Evolutionary conservation across 2,329 filamentous ascomycete species (phyloP).

Genomic region (Cercospora canescens): DNA sequence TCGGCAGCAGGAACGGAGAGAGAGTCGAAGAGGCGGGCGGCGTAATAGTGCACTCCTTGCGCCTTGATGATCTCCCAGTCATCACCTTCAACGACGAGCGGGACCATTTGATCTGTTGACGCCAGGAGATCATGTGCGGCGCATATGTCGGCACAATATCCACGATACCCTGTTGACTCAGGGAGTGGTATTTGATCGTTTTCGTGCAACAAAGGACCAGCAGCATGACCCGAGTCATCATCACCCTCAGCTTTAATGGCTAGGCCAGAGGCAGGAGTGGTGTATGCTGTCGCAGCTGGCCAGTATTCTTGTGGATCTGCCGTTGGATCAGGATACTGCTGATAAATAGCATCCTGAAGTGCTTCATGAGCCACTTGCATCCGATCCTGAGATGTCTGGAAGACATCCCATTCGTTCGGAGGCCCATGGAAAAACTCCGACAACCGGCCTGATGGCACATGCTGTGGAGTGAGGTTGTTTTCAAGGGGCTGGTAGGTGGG

Average conservation of each 20-base stretch:
- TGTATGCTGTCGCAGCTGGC: neutral
- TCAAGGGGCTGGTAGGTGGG: neutral
- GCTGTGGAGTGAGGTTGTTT: neutral
- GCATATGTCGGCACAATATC: neutral
- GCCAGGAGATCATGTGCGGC: neutral
- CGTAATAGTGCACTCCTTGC: slow-evolving; percentile 4
- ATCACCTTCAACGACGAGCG: slow-evolving; percentile 1
- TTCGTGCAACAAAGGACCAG: neutral
- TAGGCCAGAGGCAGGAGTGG: neutral
- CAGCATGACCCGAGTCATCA: neutral
- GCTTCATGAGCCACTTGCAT: neutral
- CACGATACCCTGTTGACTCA: neutral
- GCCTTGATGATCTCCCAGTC: slow-evolving; percentile 8
- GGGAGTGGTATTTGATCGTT: neutral
- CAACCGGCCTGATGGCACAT: neutral
- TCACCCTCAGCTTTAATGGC: neutral
- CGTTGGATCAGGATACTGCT: neutral
- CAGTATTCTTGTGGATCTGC: neutral
- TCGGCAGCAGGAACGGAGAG: neutral
- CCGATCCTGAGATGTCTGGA: neutral
- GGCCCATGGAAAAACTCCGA: neutral
- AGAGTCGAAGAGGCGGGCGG: slow-evolving; percentile 10
- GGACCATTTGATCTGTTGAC: neutral
- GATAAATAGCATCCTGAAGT: neutral
- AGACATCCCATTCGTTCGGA: neutral